Evolutionary conservation across 768 basidiomycete species (phyloP).

Genomic region (Russula compacta): DNA sequence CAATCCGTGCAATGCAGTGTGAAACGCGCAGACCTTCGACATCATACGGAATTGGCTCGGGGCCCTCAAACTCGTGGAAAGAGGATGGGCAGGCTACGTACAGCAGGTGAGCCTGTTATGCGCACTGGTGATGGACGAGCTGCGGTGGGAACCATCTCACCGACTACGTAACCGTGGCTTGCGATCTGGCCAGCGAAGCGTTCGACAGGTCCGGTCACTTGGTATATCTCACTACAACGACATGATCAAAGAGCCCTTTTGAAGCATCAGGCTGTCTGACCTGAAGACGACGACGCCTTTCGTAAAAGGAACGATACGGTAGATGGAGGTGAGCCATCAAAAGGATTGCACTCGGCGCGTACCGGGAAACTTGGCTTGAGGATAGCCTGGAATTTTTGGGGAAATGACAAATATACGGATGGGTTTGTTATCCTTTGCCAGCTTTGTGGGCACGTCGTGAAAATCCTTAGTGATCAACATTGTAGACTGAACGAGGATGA

Average conservation of each 20-base stretch:
- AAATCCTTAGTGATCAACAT: constrained; percentile 82
- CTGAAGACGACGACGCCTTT: constrained; percentile 78
- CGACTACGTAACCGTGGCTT: constrained; percentile 76
- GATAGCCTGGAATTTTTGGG: constrained; percentile 72
- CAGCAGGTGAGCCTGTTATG: neutral
- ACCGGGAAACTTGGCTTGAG: constrained; percentile 88
- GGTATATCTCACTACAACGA: constrained; percentile 76
- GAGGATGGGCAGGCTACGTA: constrained; percentile 65
- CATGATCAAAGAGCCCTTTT: neutral
- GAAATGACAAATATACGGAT: constrained; percentile 80
- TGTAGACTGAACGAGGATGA: constrained; percentile 7
- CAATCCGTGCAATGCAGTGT: neutral
- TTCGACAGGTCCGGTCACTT: constrained; percentile 95
- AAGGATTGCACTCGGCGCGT: neutral
- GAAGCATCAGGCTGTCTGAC: constrained; percentile 28
- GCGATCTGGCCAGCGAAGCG: constrained; percentile 84
- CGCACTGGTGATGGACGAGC: neutral
- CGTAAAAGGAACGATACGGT: neutral
- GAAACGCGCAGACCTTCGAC: constrained; percentile 47
- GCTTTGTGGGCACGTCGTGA: constrained; percentile 66
- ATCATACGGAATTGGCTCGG: constrained; percentile 85
- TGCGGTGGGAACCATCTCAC: constrained; percentile 32
- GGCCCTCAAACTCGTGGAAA: constrained; percentile 90
- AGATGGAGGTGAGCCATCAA: neutral
- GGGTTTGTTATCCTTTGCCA: constrained; percentile 48